These are phyloP conservation scores for Leptographium wingfieldii DNA, from an alignment of 2,329 filamentous ascomycete species.

Conservation along the genomic window DNA sequence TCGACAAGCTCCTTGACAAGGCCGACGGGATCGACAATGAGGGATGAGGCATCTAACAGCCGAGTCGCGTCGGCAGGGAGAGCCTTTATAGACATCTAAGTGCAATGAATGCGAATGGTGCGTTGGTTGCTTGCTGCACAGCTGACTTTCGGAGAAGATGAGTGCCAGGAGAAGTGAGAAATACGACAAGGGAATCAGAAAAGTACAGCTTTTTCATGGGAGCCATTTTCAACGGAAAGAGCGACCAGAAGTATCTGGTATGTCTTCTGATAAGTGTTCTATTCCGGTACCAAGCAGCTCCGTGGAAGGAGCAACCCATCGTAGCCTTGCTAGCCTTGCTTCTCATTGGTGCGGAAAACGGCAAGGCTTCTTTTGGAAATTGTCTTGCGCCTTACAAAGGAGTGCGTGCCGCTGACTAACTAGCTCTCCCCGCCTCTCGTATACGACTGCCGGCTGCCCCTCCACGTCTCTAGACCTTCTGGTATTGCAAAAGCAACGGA, in stretches of 20 bases:
- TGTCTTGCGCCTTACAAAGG: no score
- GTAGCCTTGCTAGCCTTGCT: background rate
- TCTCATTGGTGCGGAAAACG: background rate
- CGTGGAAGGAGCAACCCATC: background rate
- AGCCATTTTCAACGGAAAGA: background rate
- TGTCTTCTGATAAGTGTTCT: background rate
- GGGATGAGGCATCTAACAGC: slow-evolving; percentile 47
- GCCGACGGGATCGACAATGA: slow-evolving; percentile 44
- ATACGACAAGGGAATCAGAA: background rate
- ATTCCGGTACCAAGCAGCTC: background rate
- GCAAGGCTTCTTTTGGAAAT: background rate
- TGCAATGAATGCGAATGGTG: background rate
- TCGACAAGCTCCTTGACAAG: slow-evolving; percentile 68
- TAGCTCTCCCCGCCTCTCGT: background rate
- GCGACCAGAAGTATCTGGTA: background rate
- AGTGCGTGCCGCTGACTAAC: background rate
- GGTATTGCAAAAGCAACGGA: background rate
- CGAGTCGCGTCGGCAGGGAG: slow-evolving; percentile 37
- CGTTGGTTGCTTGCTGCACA: background rate
- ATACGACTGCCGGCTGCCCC: background rate
- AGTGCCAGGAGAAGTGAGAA: background rate
- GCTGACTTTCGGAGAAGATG: background rate
- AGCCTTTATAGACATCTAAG: slow-evolving; percentile 34
- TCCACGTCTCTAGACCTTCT: background rate
- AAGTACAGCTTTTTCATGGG: no score